Evolutionary conservation across 2,329 filamentous ascomycete genomes (phyloP).

Genomic region (Orbilia brochopaga): DNA sequence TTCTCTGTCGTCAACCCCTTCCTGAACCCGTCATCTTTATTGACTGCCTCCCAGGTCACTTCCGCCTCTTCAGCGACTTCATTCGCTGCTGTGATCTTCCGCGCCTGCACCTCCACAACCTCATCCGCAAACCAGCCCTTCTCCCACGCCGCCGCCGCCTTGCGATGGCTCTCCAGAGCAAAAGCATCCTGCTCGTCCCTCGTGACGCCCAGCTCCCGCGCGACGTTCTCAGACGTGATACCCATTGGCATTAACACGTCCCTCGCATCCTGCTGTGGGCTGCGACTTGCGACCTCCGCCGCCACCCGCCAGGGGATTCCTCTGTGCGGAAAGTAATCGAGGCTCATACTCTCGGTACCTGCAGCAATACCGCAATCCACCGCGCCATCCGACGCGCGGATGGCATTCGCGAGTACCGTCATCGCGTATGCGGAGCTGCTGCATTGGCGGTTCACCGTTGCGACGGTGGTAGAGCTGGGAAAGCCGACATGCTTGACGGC

Average conservation of each 20-base stretch:
- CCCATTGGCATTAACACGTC: constrained; percentile 97
- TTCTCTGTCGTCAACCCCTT: constrained; percentile 71
- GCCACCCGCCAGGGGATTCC: constrained; percentile 45
- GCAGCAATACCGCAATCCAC: constrained; percentile 79
- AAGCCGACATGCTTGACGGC: constrained; percentile 84
- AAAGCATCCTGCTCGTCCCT: constrained; percentile 82
- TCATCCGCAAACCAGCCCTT: constrained; percentile 75
- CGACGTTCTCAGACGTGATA: constrained; percentile 86
- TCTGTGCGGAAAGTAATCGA: constrained; percentile 49
- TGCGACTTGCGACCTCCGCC: constrained; percentile 61
- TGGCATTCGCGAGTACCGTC: constrained; percentile 74
- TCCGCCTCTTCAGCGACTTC: constrained; percentile 61
- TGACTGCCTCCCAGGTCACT: constrained; percentile 68
- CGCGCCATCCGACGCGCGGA: constrained; percentile 68
- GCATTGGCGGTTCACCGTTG: constrained; percentile 89
- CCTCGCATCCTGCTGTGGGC: constrained; percentile 69
- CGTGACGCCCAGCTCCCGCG: constrained; percentile 73
- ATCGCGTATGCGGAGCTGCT: constrained; percentile 78
- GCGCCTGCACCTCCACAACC: constrained; percentile 74
- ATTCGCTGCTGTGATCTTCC: constrained; percentile 69
- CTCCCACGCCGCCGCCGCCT: constrained; percentile 73
- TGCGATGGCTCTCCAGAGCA: constrained; percentile 74
- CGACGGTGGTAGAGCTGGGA: constrained; percentile 73
- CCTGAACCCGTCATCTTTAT: constrained; percentile 82
- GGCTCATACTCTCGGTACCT: constrained; percentile 94